These are phyloP conservation scores for Nigrospora oryzae DNA, from an alignment of 2,329 filamentous ascomycete species.

Conservation along the genomic window DNA sequence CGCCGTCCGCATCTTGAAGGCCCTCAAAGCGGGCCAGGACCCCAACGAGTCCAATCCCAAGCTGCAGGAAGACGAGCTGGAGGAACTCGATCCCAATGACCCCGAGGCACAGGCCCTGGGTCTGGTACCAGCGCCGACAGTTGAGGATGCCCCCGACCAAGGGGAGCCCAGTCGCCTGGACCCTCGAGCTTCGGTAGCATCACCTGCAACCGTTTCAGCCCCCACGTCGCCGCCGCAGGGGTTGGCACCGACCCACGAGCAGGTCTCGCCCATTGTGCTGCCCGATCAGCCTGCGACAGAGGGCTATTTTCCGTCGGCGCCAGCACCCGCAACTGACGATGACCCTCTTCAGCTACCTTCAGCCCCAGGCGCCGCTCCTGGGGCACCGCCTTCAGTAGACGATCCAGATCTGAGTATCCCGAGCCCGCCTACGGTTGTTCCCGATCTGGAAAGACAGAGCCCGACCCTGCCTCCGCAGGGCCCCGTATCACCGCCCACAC, in stretches of 20 bases:
- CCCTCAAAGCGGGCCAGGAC: conserved; percentile 82
- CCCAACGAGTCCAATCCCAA: conserved; percentile 86
- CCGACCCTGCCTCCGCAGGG: conserved; percentile 17
- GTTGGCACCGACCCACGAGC: conserved; percentile 16
- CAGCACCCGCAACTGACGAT: conserved; percentile 6
- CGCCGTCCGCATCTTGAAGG: conserved; percentile 81
- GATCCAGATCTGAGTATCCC: conserved; percentile 14
- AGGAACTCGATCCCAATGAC: conserved; percentile 52
- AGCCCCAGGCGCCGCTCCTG: conserved; percentile 16
- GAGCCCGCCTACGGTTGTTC: conserved; percentile 14
- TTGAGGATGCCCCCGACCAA: conserved; percentile 45
- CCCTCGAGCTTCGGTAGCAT: conserved; percentile 15
- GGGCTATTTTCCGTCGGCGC: conserved; percentile 17
- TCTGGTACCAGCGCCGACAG: conserved; percentile 4
- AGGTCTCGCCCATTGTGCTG: conserved; percentile 22
- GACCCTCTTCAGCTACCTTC: conserved; percentile 18
- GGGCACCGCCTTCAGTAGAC: conserved; percentile 15
- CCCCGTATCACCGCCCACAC: conserved; percentile 19
- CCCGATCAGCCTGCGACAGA: conserved; percentile 15
- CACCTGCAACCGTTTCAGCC: conserved; percentile 25
- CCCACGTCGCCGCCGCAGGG: conserved; percentile 22
- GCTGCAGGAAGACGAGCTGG: conserved; percentile 39
- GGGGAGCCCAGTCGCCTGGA: conserved; percentile 17
- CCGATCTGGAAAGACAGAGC: conserved; percentile 9
- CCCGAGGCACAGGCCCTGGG: conserved; percentile 49